These are phyloP conservation scores for Xylaria scruposa DNA, from an alignment of 495 filamentous ascomycete genomes.

Conservation along the genomic window DNA sequence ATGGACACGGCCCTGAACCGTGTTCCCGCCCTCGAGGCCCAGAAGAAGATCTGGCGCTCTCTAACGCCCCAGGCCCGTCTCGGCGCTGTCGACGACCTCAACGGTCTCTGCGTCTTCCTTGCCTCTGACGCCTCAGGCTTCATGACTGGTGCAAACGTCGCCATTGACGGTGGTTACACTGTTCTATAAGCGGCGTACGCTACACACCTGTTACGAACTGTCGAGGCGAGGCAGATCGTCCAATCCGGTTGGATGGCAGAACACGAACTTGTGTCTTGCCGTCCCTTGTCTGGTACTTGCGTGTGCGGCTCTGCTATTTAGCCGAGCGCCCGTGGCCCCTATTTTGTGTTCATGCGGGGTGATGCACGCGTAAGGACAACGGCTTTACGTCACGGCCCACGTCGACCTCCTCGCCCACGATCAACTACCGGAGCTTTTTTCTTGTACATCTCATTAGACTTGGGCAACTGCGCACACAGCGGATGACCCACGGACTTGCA, in stretches of 20 bases:
- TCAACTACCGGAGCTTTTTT: not conserved
- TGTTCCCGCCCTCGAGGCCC: conserved; percentile 72
- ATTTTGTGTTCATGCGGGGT: not conserved
- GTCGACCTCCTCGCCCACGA: not conserved
- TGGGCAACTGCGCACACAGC: not conserved
- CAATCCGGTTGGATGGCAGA: not conserved
- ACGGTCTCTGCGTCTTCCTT: conserved; percentile 79
- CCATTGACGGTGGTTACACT: conserved; percentile 71
- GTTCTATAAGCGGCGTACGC: conserved; percentile 44
- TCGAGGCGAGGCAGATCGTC: not conserved
- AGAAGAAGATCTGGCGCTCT: conserved; percentile 80
- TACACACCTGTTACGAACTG: not conserved
- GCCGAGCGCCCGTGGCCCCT: not conserved
- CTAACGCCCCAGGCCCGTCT: conserved; percentile 76
- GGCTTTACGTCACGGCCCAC: not conserved
- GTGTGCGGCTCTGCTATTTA: conserved; percentile 17
- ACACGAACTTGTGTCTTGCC: not conserved
- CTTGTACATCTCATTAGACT: conserved; percentile 15
- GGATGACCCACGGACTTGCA: conserved; percentile 6
- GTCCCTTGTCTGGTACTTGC: not conserved
- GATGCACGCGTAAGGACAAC: not conserved
- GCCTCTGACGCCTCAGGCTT: conserved; percentile 75
- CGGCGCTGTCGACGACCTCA: conserved; percentile 76
- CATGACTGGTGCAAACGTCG: conserved; percentile 80
- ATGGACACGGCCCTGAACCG: conserved; percentile 82